Conservation (phyloP, 2,329 filamentous ascomycete genomes). For the Fusarium sarcochroum region DNA sequence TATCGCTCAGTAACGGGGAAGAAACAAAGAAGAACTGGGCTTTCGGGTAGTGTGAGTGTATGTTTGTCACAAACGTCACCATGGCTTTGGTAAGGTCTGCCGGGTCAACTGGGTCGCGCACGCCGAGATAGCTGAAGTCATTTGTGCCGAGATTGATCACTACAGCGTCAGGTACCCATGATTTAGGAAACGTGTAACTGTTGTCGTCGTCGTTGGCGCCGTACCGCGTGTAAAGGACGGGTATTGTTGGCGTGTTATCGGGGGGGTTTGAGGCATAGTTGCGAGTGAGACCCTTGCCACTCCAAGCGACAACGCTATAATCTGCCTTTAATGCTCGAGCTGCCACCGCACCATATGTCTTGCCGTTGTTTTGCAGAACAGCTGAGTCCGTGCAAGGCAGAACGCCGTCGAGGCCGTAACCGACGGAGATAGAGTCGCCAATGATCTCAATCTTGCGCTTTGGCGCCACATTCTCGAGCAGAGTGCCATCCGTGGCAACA, state of each 20-base stretch:
- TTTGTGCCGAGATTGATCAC: constrained; percentile 62
- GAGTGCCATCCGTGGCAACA: constrained; percentile 22
- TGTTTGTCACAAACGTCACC: constrained; percentile 33
- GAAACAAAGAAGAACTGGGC: constrained; percentile 58
- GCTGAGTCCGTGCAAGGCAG: constrained; percentile 58
- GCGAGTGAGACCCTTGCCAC: constrained; percentile 59
- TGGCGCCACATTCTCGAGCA: constrained; percentile 43
- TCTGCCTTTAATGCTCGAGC: constrained; percentile 58
- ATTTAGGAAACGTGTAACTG: constrained; percentile 55
- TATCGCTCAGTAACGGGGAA: constrained; percentile 57
- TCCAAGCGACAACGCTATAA: constrained; percentile 61
- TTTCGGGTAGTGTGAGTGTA: constrained; percentile 54
- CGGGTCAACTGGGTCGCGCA: constrained; percentile 49
- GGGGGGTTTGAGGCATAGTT: constrained; percentile 53
- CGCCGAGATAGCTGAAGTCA: constrained; percentile 56
- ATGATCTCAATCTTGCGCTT: constrained; percentile 59
- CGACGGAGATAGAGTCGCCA: constrained; percentile 61
- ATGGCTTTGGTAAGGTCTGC: constrained; percentile 48
- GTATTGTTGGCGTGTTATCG: constrained; percentile 55
- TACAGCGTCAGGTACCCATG: constrained; percentile 52
- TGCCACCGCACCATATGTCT: constrained; percentile 60
- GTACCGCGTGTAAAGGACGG: constrained; percentile 58
- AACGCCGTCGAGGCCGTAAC: constrained; percentile 59
- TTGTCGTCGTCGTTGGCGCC: constrained; percentile 57
- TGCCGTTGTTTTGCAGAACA: constrained; percentile 56